Percentiles rank a stretch among this genome's conserved stretches.
Conservation (phyloP, 768 basidiomycete species). For the Cystobasidium onofrii region DNA sequence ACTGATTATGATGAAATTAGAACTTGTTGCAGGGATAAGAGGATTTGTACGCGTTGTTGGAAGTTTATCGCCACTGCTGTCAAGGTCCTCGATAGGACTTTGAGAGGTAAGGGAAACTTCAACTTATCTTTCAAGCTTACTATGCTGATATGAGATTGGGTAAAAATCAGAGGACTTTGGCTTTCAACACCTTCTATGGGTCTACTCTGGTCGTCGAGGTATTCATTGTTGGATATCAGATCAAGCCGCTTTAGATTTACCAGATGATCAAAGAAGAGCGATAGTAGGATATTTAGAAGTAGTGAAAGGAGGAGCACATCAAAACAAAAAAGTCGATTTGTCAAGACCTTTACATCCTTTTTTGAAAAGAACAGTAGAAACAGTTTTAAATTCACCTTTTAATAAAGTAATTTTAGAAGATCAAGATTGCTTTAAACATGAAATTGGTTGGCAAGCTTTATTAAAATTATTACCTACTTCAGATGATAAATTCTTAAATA, state of each 20-base stretch:
- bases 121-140: too few species aligned
- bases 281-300: constrained; percentile 82
- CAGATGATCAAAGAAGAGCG: constrained; percentile 79
- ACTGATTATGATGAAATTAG: constrained; percentile 94
- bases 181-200: constrained; percentile 84
- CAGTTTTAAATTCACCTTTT: constrained; percentile 54
- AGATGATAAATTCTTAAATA: constrained; percentile 45
- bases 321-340: constrained; percentile 72
- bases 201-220: constrained; percentile 95
- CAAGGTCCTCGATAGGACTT: constrained; percentile 65
- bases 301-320: constrained; percentile 69
- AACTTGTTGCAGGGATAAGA: constrained; percentile 85
- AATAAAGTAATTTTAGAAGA: constrained; percentile 62
- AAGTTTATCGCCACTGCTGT: constrained; percentile 87
- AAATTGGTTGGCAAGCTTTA: constrained; percentile 66
- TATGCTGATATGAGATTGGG: too few species aligned
- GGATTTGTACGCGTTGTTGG: constrained; percentile 91
- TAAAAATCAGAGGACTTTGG: constrained; percentile 81
- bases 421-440: constrained; percentile 69
- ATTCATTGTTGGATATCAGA: constrained; percentile 98
- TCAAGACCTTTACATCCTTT: constrained; percentile 61
- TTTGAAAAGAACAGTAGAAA: constrained; percentile 46
- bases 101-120: constrained; percentile 61
- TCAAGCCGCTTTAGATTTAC: constrained; percentile 72
- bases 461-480: constrained; percentile 65